A percentile compares a stretch with the other conserved stretches of the same genome.
Evolutionary conservation across 2,329 filamentous ascomycete species (phyloP).

Genomic region (Cordyceps javanica): DNA sequence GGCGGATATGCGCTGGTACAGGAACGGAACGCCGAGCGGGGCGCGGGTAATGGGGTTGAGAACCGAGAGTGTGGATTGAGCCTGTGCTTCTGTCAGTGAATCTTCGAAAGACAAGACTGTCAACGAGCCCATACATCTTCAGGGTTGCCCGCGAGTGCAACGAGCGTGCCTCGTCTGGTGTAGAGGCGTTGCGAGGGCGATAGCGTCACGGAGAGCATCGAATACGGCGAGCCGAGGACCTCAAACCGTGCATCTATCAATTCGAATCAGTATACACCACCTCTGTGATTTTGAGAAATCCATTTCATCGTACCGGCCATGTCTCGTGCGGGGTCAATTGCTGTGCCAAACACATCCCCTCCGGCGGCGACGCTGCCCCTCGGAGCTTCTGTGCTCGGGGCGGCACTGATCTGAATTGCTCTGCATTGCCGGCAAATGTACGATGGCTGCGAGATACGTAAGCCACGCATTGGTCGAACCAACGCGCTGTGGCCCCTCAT

Average conservation of each 20-base stretch:
- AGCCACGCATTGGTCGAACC: slow-evolving; percentile 27
- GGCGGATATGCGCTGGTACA: slow-evolving; percentile 87
- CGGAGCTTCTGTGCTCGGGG: slow-evolving; percentile 51
- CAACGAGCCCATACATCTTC: slow-evolving; percentile 62
- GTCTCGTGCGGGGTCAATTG: slow-evolving; percentile 39
- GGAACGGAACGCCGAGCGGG: slow-evolving; percentile 79
- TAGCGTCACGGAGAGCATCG: slow-evolving; percentile 85
- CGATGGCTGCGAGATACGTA: slow-evolving; percentile 22
- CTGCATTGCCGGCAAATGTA: slow-evolving; percentile 52
- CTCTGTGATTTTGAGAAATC: neutral
- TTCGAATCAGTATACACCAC: neutral
- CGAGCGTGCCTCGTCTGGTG: slow-evolving; percentile 83
- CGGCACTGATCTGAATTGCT: slow-evolving; percentile 56
- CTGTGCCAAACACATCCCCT: slow-evolving; percentile 51
- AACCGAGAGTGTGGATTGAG: slow-evolving; percentile 81
- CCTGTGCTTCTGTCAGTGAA: slow-evolving; percentile 40
- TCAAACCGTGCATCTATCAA: slow-evolving; percentile 83
- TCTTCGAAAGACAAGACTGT: too few species aligned
- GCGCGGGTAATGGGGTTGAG: slow-evolving; percentile 78
- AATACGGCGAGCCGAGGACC: slow-evolving; percentile 85
- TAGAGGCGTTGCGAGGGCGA: slow-evolving; percentile 92
- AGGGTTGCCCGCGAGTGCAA: slow-evolving; percentile 81
- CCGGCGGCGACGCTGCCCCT: slow-evolving; percentile 25
- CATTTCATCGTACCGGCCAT: slow-evolving; percentile 38
- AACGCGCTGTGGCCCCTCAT: slow-evolving; percentile 39